phyloP scores from a whole-genome alignment of 129 eudicot species.

The Pseudognaphalium luteoalbum region DNA sequence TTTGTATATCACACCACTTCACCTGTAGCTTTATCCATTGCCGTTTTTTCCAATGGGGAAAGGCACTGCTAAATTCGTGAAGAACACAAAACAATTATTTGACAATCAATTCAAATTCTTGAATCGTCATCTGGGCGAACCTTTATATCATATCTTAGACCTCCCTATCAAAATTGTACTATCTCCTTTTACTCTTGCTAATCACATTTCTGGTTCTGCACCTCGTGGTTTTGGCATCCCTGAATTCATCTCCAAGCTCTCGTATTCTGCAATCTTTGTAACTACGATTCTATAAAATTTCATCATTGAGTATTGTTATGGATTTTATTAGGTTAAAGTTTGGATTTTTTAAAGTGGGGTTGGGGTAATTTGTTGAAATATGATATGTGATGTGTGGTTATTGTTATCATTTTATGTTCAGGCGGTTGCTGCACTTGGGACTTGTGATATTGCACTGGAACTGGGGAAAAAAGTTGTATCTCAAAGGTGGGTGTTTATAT shows the following conservation, averaged over 20 bases:
- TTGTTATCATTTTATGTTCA: constrained; percentile 40
- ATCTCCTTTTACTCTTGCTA: constrained; percentile 63
- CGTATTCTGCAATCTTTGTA: constrained; percentile 78
- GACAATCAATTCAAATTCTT: constrained; percentile 40
- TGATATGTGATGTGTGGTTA: not conserved
- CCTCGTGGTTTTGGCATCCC: constrained; percentile 96
- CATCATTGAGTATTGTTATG: not conserved
- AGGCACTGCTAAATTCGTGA: constrained; percentile 43
- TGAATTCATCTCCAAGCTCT: constrained; percentile 72
- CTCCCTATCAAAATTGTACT: constrained; percentile 60
- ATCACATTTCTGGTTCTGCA: constrained; percentile 74
- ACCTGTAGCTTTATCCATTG: constrained; percentile 30
- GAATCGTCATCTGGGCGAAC: constrained; percentile 54
- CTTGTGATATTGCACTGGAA: constrained; percentile 77
- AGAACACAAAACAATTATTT: constrained; percentile 30
- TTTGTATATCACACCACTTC: not conserved
- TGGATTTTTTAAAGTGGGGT: not conserved
- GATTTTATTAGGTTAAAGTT: not conserved
- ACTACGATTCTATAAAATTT: not conserved
- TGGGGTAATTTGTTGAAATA: not conserved
- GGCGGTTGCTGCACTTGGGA: constrained; percentile 89
- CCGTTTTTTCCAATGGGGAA: constrained; percentile 34
- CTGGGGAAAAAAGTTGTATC: constrained; percentile 75
- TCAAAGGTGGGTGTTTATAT: constrained; percentile 55
- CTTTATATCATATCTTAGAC: constrained; percentile 45